Conservation (phyloP, 768 basidiomycete species). For the Strobilomyces echinocephalus region DNA sequence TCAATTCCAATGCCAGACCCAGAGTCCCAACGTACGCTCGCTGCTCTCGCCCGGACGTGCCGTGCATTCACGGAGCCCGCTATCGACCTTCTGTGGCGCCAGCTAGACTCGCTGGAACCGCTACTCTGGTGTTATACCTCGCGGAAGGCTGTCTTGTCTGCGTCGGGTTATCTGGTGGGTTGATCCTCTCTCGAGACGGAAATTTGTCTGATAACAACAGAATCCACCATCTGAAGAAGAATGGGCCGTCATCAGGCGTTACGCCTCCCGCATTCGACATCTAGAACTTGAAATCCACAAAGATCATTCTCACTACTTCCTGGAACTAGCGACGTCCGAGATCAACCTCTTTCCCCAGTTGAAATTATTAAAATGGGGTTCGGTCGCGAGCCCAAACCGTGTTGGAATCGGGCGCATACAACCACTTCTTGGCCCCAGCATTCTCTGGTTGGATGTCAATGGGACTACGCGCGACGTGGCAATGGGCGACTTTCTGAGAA, state of each 20-base stretch:
- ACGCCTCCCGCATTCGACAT: background rate
- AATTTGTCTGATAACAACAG: background rate
- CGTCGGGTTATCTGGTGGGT: background rate
- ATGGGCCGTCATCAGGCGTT: background rate
- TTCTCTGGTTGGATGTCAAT: background rate
- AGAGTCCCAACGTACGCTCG: background rate
- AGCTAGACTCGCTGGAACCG: background rate
- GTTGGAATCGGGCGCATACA: background rate
- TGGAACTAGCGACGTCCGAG: background rate
- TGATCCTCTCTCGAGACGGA: background rate
- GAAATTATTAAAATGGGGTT: background rate
- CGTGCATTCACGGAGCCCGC: background rate
- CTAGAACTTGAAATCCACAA: background rate
- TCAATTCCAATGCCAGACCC: background rate
- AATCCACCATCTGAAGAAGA: background rate
- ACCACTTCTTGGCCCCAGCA: background rate
- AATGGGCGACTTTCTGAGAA: background rate
- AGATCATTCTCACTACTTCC: background rate
- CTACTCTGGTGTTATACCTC: background rate
- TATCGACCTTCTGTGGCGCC: background rate
- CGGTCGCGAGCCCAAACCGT: background rate
- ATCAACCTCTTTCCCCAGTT: background rate
- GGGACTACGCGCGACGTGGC: background rate
- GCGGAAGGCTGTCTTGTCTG: no score
- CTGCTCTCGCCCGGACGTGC: conserved; percentile 4